phyloP scores from a whole-genome alignment of 768 basidiomycete species.

The Boletus rubroflammeus region DNA sequence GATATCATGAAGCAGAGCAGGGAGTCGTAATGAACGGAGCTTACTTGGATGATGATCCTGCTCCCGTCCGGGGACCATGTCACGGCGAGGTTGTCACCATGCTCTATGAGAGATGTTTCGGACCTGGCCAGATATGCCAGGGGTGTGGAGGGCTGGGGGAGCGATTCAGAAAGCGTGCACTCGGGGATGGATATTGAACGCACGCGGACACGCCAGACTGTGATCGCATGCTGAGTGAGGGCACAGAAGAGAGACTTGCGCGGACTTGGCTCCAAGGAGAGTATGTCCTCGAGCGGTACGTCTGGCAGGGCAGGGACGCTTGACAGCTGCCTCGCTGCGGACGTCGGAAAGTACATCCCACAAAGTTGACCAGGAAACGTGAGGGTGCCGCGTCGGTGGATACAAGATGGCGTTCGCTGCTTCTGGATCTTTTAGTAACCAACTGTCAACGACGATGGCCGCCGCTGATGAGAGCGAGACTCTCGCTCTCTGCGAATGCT shows the following conservation, averaged over 20 bases:
- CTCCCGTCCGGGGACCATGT: constrained; percentile 84
- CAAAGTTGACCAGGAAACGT: background rate
- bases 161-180: background rate
- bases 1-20: background rate
- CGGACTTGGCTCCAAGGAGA: constrained; percentile 61
- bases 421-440: background rate
- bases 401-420: background rate
- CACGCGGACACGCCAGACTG: constrained; percentile 82
- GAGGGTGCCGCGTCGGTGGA: background rate
- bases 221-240: constrained; percentile 64
- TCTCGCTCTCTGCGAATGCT: background rate
- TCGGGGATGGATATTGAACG: constrained; percentile 25
- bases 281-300: constrained; percentile 51
- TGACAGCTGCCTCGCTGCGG: constrained; percentile 70
- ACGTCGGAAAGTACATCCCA: constrained; percentile 82
- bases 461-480: constrained; percentile 11
- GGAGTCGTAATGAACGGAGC: constrained; percentile 21
- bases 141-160: constrained; percentile 60
- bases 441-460: background rate
- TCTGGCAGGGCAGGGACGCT: constrained; percentile 68
- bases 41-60: constrained; percentile 75
- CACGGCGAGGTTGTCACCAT: constrained; percentile 73
- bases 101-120: constrained; percentile 69
- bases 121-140: constrained; percentile 75
- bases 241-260: constrained; percentile 77